Conservation (phyloP, 108 stramenopile species). For the Cyclostephanos tholiformis region DNA sequence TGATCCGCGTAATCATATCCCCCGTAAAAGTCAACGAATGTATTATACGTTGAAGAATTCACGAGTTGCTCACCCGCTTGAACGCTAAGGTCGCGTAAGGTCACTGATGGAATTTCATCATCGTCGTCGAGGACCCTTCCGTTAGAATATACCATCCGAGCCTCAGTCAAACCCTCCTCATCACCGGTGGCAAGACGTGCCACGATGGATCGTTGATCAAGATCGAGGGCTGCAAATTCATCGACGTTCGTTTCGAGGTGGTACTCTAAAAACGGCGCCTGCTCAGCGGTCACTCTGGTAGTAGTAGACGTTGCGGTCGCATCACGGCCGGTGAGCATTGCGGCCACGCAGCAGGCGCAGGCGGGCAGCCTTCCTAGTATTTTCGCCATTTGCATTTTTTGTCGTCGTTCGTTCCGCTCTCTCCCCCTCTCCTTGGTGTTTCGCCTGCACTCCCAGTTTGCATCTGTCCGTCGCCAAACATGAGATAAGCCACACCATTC, state of each 20-base stretch:
- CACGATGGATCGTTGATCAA: conserved; percentile 21
- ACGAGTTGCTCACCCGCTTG: conserved; percentile 7
- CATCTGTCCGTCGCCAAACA: not conserved
- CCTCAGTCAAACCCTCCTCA: conserved; percentile 17
- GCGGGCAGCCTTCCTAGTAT: not conserved
- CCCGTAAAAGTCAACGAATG: conserved; percentile 23
- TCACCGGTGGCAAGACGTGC: conserved; percentile 18
- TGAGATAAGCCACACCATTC: not conserved
- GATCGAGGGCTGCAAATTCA: conserved; percentile 7
- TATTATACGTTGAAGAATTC: conserved; percentile 21
- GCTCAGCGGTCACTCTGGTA: not conserved
- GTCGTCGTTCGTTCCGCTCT: not conserved
- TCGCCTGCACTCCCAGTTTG: too few relatives aligned
- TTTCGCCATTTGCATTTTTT: not conserved
- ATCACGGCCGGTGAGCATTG: not conserved
- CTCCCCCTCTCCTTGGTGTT: not conserved
- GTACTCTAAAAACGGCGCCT: not conserved
- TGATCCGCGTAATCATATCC: conserved; percentile 21
- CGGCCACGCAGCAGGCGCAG: conserved; percentile 15
- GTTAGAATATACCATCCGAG: conserved; percentile 12
- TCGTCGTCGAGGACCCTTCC: conserved; percentile 4
- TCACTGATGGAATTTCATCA: not conserved
- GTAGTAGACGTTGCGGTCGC: not conserved
- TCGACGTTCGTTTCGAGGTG: conserved; percentile 14
- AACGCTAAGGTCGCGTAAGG: conserved; percentile 9